These are phyloP conservation scores for Carpinus viminea DNA, from an alignment of 306 rosid species.

Conservation along the genomic window DNA sequence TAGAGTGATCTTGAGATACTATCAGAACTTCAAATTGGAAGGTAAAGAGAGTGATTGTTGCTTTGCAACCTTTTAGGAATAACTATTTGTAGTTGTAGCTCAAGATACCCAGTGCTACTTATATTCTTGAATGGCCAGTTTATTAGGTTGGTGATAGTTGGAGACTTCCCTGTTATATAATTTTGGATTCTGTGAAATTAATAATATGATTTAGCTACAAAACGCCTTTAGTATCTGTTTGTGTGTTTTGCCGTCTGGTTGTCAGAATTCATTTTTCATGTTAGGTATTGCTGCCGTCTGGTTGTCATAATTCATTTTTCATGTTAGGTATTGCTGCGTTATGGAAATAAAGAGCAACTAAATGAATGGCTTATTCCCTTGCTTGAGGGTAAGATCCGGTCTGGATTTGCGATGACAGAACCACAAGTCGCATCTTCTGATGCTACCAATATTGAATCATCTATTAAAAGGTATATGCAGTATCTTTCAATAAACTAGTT, in stretches of 20 bases:
- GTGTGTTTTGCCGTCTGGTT: neutral
- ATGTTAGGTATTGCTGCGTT: slow-evolving; percentile 81
- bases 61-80: neutral
- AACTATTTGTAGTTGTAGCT: neutral
- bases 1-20: too few relatives aligned
- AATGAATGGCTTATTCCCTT: slow-evolving; percentile 89
- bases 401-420: slow-evolving; percentile 97
- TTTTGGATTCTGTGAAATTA: neutral
- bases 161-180: neutral
- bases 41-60: neutral
- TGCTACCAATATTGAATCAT: slow-evolving; percentile 89
- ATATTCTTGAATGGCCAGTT: neutral
- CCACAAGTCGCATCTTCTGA: slow-evolving; percentile 93
- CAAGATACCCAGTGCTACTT: neutral
- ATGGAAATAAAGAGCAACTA: slow-evolving; percentile 77
- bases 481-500: slow-evolving; percentile 1
- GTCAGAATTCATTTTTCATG: slow-evolving; percentile 24
- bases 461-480: slow-evolving; percentile 66
- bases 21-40: neutral
- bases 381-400: slow-evolving; percentile 89
- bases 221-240: neutral
- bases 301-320: slow-evolving; percentile 23
- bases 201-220: neutral
- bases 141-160: neutral
- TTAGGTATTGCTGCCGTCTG: slow-evolving; percentile 69